Percentiles rank a stretch among this genome's conserved stretches.
These are phyloP conservation scores for Dryas alaskensis DNA, from an alignment of 306 rosid genomes.

Conservation along the genomic window DNA sequence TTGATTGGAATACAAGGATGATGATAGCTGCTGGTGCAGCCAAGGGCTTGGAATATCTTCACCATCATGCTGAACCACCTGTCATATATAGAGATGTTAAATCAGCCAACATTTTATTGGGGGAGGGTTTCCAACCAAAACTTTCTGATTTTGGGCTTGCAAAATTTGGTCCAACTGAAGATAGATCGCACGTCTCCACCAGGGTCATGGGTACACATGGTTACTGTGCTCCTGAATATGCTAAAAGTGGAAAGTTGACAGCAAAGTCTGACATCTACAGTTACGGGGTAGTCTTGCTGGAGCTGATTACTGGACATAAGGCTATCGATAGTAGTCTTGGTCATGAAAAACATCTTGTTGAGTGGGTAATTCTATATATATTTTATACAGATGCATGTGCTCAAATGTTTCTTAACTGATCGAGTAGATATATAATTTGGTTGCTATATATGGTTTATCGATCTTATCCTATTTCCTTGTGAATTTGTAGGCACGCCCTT, in stretches of 20 bases:
- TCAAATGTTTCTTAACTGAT: too few relatives aligned
- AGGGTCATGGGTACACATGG: constrained; percentile 83
- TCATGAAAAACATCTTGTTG: constrained; percentile 40
- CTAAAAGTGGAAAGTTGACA: constrained; percentile 56
- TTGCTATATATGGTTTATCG: too few relatives aligned
- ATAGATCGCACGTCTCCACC: constrained; percentile 56
- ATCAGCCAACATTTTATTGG: constrained; percentile 57
- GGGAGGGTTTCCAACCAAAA: constrained; percentile 47
- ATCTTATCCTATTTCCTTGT: neutral
- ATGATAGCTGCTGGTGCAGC: constrained; percentile 69
- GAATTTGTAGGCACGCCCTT: constrained; percentile 53
- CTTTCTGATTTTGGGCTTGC: constrained; percentile 84
- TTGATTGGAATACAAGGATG: constrained; percentile 71
- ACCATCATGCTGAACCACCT: constrained; percentile 52
- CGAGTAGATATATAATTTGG: too few relatives aligned
- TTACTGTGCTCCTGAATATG: constrained; percentile 79
- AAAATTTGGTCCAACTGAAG: constrained; percentile 64
- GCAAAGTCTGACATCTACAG: constrained; percentile 64
- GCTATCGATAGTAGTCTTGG: constrained; percentile 43
- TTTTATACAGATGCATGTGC: too few relatives aligned
- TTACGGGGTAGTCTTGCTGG: constrained; percentile 69
- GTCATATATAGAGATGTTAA: constrained; percentile 71
- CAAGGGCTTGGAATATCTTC: constrained; percentile 64
- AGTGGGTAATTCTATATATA: constrained; percentile 42
- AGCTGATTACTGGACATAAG: constrained; percentile 58